Base-by-base conservation (phyloP, 108 stramenopile species). In the Skeletonema potamos region DNA sequence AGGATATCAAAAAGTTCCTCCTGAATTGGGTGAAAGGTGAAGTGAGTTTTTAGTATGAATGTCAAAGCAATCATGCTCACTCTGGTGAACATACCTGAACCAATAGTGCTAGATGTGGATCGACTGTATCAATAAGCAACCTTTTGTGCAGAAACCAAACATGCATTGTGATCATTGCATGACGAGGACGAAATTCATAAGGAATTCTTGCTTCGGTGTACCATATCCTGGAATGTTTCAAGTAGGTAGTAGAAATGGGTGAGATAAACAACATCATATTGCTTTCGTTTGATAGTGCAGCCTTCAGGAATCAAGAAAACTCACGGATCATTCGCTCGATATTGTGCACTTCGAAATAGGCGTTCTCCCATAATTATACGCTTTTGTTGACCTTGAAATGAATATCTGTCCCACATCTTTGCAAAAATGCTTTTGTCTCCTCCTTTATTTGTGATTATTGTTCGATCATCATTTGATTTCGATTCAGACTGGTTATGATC, bases 1-100 rank as follows among this genome's bases (percentile, higher is more conserved):
- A 94, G 82, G 37, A 89, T 84, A 67, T 92, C 91, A 71, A 96
- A 96, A n/a, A 96, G 77, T 70, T 94, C 92, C 71, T 96, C 96
- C 81, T 96, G 87, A 29, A 94, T 74, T 43, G 11, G 44, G 18
- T 4, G 3, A 46, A 6, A 17, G 44, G n/a, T 4, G 17, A 20
- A 4, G 18, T 18, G 44, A 18, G 22, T 34, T 27, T 34, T 10
- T 64, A 51, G 1, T 48, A 26, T 32, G 20, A 33, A 28, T 58
- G 33, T 8, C 2, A 37, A 17, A 59, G 27, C 6, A 58, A 32
- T 64, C 24, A 17, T 4, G 26, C 54, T 7, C 22, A 62, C 43
- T 13, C 32, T 28, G 60, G 9, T 34, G 17, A 66, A 24, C 61
- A 20, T 69, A 79, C 77, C 77, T 73, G 77, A 44, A 79, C 67